Conservation (phyloP, 148 eudicot species). For the Camellia sinensis region DNA sequence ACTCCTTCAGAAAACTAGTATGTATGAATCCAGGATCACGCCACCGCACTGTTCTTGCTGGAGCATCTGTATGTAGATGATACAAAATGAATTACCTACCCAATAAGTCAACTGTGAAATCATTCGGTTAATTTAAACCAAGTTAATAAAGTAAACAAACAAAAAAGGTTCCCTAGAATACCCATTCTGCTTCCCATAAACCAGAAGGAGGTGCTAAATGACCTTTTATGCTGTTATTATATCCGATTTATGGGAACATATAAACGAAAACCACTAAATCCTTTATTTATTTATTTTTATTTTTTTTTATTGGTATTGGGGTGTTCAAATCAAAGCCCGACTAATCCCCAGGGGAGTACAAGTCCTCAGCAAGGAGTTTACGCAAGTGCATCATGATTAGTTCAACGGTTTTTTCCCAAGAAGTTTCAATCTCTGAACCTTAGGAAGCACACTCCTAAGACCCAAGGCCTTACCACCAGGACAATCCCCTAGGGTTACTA, state of each 20-base stretch:
- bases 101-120: not conserved
- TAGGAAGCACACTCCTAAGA: no score
- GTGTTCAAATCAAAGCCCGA: no score
- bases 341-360: no score
- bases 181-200: not conserved
- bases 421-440: no score
- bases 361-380: no score
- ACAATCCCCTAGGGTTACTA: not conserved
- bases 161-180: not conserved
- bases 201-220: not conserved
- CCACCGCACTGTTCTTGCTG: conserved; percentile 71
- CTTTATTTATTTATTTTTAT: no score
- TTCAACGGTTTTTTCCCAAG: no score
- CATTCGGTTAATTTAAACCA: not conserved
- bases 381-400: no score
- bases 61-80: conserved; percentile 45
- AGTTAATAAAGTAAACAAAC: not conserved
- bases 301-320: no score
- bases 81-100: not conserved
- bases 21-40: conserved; percentile 68
- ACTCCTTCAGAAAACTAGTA: conserved; percentile 50
- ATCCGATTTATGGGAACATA: not conserved
- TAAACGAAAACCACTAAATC: not conserved
- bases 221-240: not conserved
- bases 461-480: not conserved